These are phyloP conservation scores for Penicillium rolfsii DNA, from an alignment of 2,329 filamentous ascomycete genomes.

Conservation along the genomic window DNA sequence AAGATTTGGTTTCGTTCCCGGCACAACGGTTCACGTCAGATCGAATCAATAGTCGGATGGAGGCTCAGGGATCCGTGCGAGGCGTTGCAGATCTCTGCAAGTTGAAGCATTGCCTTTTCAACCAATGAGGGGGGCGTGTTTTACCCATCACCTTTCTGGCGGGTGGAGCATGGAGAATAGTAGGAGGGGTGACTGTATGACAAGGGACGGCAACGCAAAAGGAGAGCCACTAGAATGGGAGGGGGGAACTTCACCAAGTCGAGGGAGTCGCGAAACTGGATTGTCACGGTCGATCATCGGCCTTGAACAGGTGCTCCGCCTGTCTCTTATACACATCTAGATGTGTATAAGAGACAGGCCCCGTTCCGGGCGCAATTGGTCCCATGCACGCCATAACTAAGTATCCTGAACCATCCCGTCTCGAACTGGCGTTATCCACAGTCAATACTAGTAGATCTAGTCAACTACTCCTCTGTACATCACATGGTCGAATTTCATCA, in stretches of 20 bases:
- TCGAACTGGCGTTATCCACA: slow-evolving; percentile 4
- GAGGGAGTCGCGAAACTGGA: background rate
- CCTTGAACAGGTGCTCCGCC: background rate
- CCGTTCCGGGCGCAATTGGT: background rate
- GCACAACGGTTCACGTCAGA: slow-evolving; percentile 30
- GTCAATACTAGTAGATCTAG: background rate
- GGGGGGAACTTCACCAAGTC: background rate
- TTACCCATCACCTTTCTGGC: background rate
- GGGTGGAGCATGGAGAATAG: background rate
- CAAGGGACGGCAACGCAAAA: background rate
- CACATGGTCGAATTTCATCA: background rate
- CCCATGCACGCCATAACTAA: slow-evolving; percentile 22
- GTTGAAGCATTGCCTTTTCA: slow-evolving; percentile 11
- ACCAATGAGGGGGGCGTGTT: background rate
- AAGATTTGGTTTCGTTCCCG: slow-evolving; percentile 22
- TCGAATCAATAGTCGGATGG: slow-evolving; percentile 34
- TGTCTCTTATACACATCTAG: too few relatives aligned
- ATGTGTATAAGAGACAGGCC: too few relatives aligned
- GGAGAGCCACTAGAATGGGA: background rate
- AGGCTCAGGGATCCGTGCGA: slow-evolving; percentile 25
- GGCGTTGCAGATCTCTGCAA: slow-evolving; percentile 28
- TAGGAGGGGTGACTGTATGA: background rate
- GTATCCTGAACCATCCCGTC: background rate
- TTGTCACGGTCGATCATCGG: slow-evolving; percentile 3
- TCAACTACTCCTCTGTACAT: background rate